Evolutionary conservation across 2,329 filamentous ascomycete genomes (phyloP).

Genomic region (Mollisiaceae sp.): DNA sequence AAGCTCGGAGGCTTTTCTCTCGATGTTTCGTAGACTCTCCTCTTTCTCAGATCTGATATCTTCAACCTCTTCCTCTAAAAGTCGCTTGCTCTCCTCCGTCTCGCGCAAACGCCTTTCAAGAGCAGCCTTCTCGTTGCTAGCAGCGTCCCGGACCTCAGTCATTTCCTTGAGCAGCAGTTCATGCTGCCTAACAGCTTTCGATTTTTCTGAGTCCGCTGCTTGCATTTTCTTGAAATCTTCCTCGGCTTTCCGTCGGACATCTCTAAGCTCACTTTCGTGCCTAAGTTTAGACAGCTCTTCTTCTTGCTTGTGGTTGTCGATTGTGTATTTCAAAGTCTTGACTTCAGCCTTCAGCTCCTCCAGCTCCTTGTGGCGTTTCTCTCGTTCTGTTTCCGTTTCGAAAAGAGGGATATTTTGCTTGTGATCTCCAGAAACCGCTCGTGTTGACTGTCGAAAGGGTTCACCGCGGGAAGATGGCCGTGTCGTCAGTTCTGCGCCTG

Average conservation of each 20-base stretch:
- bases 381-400: conserved; percentile 35
- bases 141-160: conserved; percentile 54
- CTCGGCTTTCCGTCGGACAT: conserved; percentile 80
- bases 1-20: conserved; percentile 64
- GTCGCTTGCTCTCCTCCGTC: conserved; percentile 72
- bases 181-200: conserved; percentile 54
- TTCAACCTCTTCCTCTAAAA: conserved; percentile 80
- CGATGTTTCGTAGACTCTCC: conserved; percentile 69
- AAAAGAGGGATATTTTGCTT: conserved; percentile 45
- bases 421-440: conserved; percentile 63
- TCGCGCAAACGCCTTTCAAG: conserved; percentile 73
- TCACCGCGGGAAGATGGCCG: conserved; percentile 40
- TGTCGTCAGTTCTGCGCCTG: conserved; percentile 52
- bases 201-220: conserved; percentile 60
- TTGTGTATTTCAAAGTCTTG: conserved; percentile 84
- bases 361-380: conserved; percentile 47
- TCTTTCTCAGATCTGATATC: conserved; percentile 69
- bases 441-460: conserved; percentile 45
- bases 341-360: conserved; percentile 90
- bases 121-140: conserved; percentile 63
- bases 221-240: conserved; percentile 77
- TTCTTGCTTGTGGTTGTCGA: conserved; percentile 87
- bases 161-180: conserved; percentile 58
- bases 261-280: conserved; percentile 83
- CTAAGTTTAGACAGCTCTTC: conserved; percentile 79